These are phyloP conservation scores for Hysterium pulicare DNA, from an alignment of 2,329 filamentous ascomycete genomes.

Conservation along the genomic window DNA sequence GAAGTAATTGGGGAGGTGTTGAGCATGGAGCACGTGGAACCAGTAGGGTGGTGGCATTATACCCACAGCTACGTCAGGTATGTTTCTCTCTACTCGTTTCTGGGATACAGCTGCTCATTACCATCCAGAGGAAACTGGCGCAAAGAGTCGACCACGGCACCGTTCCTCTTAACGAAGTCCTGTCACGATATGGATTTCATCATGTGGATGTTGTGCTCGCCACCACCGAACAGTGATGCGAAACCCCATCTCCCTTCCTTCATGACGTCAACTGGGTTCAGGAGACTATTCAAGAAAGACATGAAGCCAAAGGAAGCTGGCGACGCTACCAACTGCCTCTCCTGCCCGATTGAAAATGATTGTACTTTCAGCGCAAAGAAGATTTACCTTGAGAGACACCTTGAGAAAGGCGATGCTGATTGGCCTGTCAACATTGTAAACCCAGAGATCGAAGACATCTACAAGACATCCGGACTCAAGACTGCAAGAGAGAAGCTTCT, in stretches of 20 bases:
- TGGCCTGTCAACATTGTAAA: conserved; percentile 92
- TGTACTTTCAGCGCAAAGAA: conserved; percentile 85
- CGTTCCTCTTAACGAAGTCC: conserved; percentile 85
- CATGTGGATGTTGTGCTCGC: conserved; percentile 84
- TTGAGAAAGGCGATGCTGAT: conserved; percentile 62
- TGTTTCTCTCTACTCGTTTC: conserved; percentile 5
- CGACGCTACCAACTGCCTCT: conserved; percentile 78
- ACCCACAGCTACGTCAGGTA: conserved; percentile 57
- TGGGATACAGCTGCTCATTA: not conserved
- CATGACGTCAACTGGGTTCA: conserved; percentile 70
- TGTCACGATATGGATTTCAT: conserved; percentile 95
- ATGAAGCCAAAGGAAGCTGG: conserved; percentile 76
- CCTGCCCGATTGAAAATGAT: conserved; percentile 67
- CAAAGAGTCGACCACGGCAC: conserved; percentile 70
- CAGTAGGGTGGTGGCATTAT: conserved; percentile 96
- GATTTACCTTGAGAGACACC: conserved; percentile 70
- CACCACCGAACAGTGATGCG: conserved; percentile 42
- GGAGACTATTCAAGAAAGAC: conserved; percentile 73
- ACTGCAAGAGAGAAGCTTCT: conserved; percentile 53
- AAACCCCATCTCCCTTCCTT: conserved; percentile 69
- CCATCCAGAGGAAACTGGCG: conserved; percentile 78
- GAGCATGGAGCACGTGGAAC: conserved; percentile 87
- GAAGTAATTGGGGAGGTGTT: conserved; percentile 78
- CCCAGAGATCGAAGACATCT: conserved; percentile 82
- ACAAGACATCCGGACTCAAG: conserved; percentile 42